phyloP scores from a whole-genome alignment of 1,284 basidiomycete genomes.

The Kwoniella shivajii region DNA sequence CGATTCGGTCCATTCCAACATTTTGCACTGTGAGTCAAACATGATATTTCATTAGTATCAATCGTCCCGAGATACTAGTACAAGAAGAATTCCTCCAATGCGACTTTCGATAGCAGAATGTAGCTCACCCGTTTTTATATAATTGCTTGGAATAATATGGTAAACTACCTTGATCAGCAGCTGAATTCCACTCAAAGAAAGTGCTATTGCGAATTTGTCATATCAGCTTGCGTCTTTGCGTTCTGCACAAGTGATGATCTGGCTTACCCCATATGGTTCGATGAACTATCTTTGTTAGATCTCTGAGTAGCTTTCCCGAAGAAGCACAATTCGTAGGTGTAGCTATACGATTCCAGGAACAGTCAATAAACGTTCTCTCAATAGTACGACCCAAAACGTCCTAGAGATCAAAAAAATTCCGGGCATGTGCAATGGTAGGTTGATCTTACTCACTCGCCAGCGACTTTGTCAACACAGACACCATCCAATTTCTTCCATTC shows the following conservation, averaged over 20 bases:
- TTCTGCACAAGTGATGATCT: not conserved
- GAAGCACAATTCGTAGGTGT: constrained; percentile 95
- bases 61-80: no score
- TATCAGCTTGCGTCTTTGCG: not conserved
- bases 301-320: constrained; percentile 88
- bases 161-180: constrained; percentile 63
- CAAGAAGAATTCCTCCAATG: no score
- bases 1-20: constrained; percentile 97
- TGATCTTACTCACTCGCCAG: constrained; percentile 73
- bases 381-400: no score
- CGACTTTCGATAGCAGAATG: no score
- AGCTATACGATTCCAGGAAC: constrained; percentile 59
- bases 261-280: constrained; percentile 81
- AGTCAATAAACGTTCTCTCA: not conserved
- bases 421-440: not conserved
- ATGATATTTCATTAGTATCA: no score
- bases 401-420: no score
- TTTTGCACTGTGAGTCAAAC: constrained; percentile 61
- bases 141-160: constrained; percentile 78
- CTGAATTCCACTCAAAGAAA: constrained; percentile 75
- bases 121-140: constrained; percentile 69
- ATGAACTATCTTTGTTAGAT: constrained; percentile 75
- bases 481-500: constrained; percentile 96
- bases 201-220: constrained; percentile 57
- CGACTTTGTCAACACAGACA: constrained; percentile 75